A percentile compares a stretch with the other conserved stretches of the same genome.
phyloP scores from a whole-genome alignment of 2,329 filamentous ascomycete genomes.

The Pestalotiopsis sp. region DNA sequence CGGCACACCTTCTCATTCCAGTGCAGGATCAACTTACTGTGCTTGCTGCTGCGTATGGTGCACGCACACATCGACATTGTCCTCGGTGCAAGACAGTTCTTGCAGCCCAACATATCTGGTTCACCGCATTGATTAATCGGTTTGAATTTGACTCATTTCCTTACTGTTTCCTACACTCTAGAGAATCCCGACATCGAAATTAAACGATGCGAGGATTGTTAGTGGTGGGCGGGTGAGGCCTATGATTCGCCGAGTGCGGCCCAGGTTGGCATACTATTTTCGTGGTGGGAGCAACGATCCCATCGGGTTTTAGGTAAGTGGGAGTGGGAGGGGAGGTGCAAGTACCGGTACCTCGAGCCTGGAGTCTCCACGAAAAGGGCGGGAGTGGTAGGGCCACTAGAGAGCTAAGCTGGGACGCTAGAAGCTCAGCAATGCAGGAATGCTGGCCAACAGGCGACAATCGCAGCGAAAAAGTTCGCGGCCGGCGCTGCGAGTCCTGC shows the following conservation, averaged over 20 bases:
- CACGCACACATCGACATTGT: background rate
- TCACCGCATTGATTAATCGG: background rate
- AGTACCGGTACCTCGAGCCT: slow-evolving; percentile 4
- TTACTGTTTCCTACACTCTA: background rate
- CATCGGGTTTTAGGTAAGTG: slow-evolving; percentile 1
- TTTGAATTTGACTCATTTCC: background rate
- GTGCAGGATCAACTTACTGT: background rate
- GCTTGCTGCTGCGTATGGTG: background rate
- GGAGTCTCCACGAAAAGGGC: slow-evolving; percentile 7
- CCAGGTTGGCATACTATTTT: slow-evolving; percentile 1
- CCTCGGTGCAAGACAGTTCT: background rate
- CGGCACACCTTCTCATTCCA: slow-evolving; percentile 2
- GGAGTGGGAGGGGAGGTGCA: background rate
- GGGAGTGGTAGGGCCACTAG: background rate
- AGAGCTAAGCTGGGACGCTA: background rate
- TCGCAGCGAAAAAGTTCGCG: slow-evolving; percentile 4
- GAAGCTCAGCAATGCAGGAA: background rate
- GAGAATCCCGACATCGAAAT: background rate
- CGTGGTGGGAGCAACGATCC: background rate
- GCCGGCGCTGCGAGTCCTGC: background rate
- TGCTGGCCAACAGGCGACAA: slow-evolving; percentile 3
- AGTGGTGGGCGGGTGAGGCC: background rate
- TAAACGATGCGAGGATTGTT: background rate
- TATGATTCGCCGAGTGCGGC: background rate
- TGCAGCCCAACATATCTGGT: background rate